Conservation (phyloP, 495 filamentous ascomycete genomes). For the Tuber indicum region DNA sequence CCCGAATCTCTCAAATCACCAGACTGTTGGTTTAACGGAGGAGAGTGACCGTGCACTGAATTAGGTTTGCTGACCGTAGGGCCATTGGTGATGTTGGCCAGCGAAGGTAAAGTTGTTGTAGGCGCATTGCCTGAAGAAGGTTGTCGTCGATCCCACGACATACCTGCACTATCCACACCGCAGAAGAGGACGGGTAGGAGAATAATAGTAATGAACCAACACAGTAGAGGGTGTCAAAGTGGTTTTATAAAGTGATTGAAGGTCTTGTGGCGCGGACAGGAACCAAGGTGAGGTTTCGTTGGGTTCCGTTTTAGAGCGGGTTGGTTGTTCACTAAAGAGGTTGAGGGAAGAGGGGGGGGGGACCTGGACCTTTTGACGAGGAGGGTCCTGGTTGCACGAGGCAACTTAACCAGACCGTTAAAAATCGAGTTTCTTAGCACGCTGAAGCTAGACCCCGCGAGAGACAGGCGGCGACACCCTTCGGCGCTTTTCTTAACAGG, state of each 20-base stretch:
- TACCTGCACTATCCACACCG: not conserved
- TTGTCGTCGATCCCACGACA: conserved; percentile 29
- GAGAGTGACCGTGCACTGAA: conserved; percentile 33
- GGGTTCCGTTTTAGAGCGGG: conserved; percentile 29
- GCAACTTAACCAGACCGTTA: conserved; percentile 38
- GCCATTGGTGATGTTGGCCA: conserved; percentile 36
- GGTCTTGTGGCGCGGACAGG: not conserved
- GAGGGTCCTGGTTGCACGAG: conserved; percentile 39
- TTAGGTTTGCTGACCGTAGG: conserved; percentile 24
- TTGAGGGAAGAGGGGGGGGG: conserved; percentile 31
- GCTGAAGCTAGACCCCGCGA: not conserved
- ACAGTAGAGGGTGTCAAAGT: not conserved
- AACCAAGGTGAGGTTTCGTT: not conserved
- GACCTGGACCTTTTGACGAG: conserved; percentile 32
- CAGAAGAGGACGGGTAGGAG: conserved; percentile 1
- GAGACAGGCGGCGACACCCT: not conserved
- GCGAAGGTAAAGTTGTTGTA: conserved; percentile 34
- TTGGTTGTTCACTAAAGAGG: conserved; percentile 21
- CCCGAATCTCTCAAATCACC: conserved; percentile 39
- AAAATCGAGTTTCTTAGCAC: conserved; percentile 9
- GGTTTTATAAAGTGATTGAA: not conserved
- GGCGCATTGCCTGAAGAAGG: conserved; percentile 21
- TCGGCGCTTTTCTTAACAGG: conserved; percentile 3
- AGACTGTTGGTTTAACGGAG: conserved; percentile 29
- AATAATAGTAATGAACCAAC: not conserved